Base-by-base conservation (phyloP, 1,284 basidiomycete species). In the Binderoboletus segoi region DNA sequence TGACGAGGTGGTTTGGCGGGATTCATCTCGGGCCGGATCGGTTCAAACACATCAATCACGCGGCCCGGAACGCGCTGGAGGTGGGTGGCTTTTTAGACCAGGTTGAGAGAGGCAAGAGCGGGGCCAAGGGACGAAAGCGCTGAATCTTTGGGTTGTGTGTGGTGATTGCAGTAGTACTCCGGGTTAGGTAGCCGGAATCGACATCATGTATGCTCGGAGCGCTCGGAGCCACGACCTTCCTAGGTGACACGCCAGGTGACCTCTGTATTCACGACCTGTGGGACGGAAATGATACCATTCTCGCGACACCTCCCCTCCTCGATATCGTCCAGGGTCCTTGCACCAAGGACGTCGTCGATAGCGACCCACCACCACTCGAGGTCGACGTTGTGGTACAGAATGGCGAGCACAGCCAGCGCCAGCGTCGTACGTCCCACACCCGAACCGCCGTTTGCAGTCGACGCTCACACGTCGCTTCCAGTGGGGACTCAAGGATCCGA, bases 31-130 rank as follows among this genome's bases (percentile, higher is more conserved):
- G 94, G 2, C 85, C 94, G 0, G 93, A 96, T 70, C 81, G 94
- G 26, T 96, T 96, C 79, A 96, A 95, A 70, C 90, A 94, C 62
- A 95, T 95, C 68, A 94, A 93, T 66, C 91, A 94, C 69, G 92
- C 90, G 4, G 94, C 93, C 8, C 79, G 94, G 23, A 91, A 92
- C 66, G 93, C 93, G 1, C 77, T 96, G 13, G 90, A 94, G 50
- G 59, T 85, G 0, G 94, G 89, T n/a, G 91, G 90, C 0, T 91
- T 93, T 67, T 72, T 94, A 26, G 86, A 90, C 30, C 68, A 62
- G 37, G 57, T 21, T 35, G 68, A 66, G 24, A 60, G 60, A 38
- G 59, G 51, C 16, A 70, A 60, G 33, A 45, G 56, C 21, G 58
- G 52, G 3, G 33, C 48, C 21, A 74, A 62, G 50, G 72, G 72